These are phyloP conservation scores for Taxawa tesnikishii DNA, from an alignment of 2,329 filamentous ascomycete species.

Conservation along the genomic window DNA sequence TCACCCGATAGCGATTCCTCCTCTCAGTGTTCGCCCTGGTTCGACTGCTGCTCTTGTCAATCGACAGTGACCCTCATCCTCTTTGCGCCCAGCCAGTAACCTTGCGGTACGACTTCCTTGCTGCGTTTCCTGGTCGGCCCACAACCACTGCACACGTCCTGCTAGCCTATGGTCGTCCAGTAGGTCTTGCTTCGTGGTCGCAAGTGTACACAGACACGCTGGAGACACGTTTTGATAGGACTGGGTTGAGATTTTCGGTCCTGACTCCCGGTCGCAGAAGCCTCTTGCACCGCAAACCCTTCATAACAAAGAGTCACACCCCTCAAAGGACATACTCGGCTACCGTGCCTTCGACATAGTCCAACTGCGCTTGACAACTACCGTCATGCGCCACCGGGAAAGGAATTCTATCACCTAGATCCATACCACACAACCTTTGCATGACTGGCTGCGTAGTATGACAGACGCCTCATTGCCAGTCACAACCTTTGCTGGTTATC, in stretches of 20 bases:
- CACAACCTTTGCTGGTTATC: not conserved
- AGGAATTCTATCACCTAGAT: not conserved
- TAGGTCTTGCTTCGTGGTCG: not conserved
- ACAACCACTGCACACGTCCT: too few species aligned
- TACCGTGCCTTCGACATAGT: not conserved
- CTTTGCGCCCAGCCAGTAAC: too few species aligned
- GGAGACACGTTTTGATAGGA: not conserved
- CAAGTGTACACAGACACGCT: not conserved
- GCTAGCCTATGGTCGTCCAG: not conserved
- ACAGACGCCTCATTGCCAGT: not conserved
- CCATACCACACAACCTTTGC: not conserved
- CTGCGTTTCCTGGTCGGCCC: too few species aligned
- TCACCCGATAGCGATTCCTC: too few species aligned
- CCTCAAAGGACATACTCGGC: not conserved
- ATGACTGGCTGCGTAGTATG: not conserved
- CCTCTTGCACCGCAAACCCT: too few species aligned
- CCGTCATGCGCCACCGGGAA: constrained; percentile 1
- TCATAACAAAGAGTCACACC: not conserved
- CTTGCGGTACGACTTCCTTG: too few species aligned
- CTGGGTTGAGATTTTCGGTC: not conserved
- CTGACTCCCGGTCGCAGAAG: not conserved
- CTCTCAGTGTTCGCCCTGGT: too few species aligned
- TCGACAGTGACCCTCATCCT: too few species aligned
- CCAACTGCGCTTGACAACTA: not conserved
- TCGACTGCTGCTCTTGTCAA: too few species aligned